Base-by-base conservation (phyloP, 805 yeast genomes). In the Wickerhamomyces silvicola region DNA sequence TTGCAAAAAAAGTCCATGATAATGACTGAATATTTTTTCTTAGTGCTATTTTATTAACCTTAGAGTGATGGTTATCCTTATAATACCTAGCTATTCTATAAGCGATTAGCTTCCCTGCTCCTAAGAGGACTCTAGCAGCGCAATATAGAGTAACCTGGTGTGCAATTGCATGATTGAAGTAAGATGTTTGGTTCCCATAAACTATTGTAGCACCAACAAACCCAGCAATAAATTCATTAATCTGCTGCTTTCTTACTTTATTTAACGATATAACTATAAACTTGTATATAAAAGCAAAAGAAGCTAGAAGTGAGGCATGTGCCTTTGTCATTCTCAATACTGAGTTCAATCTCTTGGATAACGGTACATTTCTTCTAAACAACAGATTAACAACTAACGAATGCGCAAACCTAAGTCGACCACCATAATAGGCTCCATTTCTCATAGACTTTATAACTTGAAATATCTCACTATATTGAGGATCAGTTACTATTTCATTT, bases 121-220 rank as follows among this genome's bases (percentile, higher is more conserved):
- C 90, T 25, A 83, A 49, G 30, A 74, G 49, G 5, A 80, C 84
- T 26, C 94, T 63, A 4, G 85, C 75, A 35, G 78, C 70, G 39
- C 85, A 79, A 47, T 82, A 82, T 31, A 82, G 64, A 2, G 87
- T 82, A 42, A 82, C 72, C 54, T 81, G 88, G 40, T 75, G 80
- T n/a, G 82, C 66, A 18, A 81, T 77, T 4, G 63, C 69, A 13
- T 52, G 59, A 39, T 54, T 52, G 40, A 72, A 68, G 8, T 36
- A 21, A 4, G 38, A 29, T 4, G 49, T 48, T 22, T 41, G 39
- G 22, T 64, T 58, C 1, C 72, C 70, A 38, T 63, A 66, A 11
- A 66, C 67, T 10, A 58, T 10, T 27, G 48, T 56, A 4, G 69
- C 72, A 6, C 66, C 65, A 8, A 64, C 28, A 4, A 48, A 34